phyloP scores from a whole-genome alignment of 1,284 basidiomycete genomes.

The Tilletia walkeri region DNA sequence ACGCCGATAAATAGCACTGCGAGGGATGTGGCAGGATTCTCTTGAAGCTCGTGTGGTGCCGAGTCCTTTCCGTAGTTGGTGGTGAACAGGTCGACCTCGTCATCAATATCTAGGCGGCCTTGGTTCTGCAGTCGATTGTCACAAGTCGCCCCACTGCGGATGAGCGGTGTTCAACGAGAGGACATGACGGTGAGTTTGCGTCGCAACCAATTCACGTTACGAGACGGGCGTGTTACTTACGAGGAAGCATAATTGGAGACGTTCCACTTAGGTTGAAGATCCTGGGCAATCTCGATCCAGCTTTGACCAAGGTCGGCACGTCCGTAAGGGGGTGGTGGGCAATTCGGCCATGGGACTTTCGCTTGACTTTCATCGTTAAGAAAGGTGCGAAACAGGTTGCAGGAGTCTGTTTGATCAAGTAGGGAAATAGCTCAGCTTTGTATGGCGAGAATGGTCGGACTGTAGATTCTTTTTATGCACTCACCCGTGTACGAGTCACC shows the following conservation, averaged over 20 bases:
- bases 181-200: not conserved
- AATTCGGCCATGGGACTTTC: not conserved
- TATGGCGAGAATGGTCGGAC: not conserved
- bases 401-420: not conserved
- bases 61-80: not conserved
- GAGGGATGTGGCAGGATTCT: not conserved
- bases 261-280: not conserved
- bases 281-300: not conserved
- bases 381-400: not conserved
- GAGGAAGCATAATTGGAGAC: not conserved
- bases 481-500: slow-evolving; percentile 1
- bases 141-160: not conserved
- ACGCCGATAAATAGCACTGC: not conserved
- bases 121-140: not conserved
- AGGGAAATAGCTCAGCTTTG: not conserved
- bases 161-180: not conserved
- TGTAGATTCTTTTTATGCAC: no score
- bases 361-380: not conserved
- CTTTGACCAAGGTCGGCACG: not conserved
- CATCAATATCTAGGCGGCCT: not conserved
- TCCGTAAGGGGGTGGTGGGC: not conserved
- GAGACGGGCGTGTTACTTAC: not conserved
- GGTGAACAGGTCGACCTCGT: not conserved
- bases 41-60: not conserved
- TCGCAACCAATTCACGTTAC: not conserved